Evolutionary conservation across 805 yeast genomes (phyloP), one percentile per base, ranked within the genome.

Genomic region (Yarrowia sp.): DNA sequence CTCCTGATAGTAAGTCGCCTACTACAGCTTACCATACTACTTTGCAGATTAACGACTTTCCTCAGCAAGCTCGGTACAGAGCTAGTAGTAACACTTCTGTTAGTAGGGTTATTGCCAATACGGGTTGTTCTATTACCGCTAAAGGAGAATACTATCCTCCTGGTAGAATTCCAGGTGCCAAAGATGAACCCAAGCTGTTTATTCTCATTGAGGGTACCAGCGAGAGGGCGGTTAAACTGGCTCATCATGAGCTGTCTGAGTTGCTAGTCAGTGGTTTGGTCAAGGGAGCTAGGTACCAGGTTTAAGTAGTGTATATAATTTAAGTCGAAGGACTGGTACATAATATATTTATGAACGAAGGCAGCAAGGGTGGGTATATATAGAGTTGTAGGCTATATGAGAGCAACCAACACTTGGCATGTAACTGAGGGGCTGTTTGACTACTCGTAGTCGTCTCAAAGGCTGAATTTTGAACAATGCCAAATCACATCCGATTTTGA

Each of bases 41-140:
- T 39, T 80, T 93, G 53, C 83, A 84, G 57, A 86, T 93, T 68
- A 93, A 93, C 69, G 98, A 95, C 73, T 79, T 89, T 38, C 96
- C 98, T 0, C 91, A 72, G 50, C 67, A 68, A 18, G 77, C 77
- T 0, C 68, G 78, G 14, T 58, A 69, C 65, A 70, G 72, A 0
- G 77, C 71, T 8, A 84, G 92, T 3, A 87, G 86, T 69, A 82
- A 87, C 39, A 86, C 87, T 1, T 86, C 84, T 50, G 77, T 88
- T 43, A 74, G 83, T 1, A 83, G 83, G 70, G 81, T 92, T 51
- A 85, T 84, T 48, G 96, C 91, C 60, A 78, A 84, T 55, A 86
- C 95, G 0, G 83, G 86, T 0, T 84, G 91, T 3, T 85, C 96
- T 6, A 84, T 92, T 50, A 92, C 97, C 0, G 84, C 86, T 64